These are phyloP conservation scores for Penicillium sp. DNA, from an alignment of 2,329 filamentous ascomycete genomes.

Conservation along the genomic window DNA sequence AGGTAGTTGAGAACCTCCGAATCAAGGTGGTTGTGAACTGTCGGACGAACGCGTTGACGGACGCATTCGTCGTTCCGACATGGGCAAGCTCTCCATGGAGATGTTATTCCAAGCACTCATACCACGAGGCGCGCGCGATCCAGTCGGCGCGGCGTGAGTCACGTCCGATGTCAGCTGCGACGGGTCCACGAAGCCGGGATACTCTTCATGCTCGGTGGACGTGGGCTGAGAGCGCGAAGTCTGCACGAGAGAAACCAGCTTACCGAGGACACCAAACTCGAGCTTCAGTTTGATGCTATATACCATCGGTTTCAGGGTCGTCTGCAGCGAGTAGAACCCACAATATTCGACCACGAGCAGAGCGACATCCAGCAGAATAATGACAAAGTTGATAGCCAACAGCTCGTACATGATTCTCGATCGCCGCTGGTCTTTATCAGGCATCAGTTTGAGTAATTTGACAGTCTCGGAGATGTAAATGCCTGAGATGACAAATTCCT, in stretches of 20 bases:
- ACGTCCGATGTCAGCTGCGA: constrained; percentile 39
- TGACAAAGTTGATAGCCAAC: constrained; percentile 49
- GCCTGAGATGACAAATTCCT: constrained; percentile 48
- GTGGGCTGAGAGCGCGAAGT: constrained; percentile 29
- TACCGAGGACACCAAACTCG: constrained; percentile 49
- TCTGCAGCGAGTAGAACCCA: constrained; percentile 45
- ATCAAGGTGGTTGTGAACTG: constrained; percentile 18
- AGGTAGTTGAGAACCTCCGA: constrained; percentile 10
- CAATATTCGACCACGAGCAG: constrained; percentile 46
- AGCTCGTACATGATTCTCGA: constrained; percentile 48
- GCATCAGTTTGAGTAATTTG: constrained; percentile 40
- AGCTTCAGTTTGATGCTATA: constrained; percentile 52
- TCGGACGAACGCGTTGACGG: constrained; percentile 17
- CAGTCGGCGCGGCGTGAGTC: constrained; percentile 32
- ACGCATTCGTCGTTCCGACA: constrained; percentile 23
- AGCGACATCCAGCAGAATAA: constrained; percentile 47
- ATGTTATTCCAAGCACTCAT: constrained; percentile 24
- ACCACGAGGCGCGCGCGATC: constrained; percentile 9
- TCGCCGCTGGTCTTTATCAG: constrained; percentile 35
- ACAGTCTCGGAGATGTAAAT: constrained; percentile 55
- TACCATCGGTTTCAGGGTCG: constrained; percentile 45
- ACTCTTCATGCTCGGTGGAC: constrained; percentile 34
- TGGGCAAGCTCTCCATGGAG: constrained; percentile 31
- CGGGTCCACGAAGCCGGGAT: constrained; percentile 43
- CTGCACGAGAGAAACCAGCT: constrained; percentile 42